Evolutionary conservation across 805 yeast species (phyloP), one percentile per base, ranked within the genome.

Genomic region (Candida broadrunensis): DNA sequence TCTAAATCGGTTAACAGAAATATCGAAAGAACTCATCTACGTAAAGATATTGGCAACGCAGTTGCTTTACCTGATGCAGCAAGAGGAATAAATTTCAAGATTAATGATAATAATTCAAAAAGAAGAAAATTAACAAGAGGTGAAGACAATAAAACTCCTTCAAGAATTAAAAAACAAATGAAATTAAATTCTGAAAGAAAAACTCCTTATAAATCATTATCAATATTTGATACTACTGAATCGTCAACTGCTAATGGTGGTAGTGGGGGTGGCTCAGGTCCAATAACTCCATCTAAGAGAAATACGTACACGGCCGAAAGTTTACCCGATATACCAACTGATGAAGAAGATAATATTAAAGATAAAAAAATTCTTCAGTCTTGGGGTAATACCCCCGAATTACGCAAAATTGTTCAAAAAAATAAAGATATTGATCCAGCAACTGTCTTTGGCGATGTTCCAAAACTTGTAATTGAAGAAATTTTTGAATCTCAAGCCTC

Each of bases 381-480:
- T 19, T 70, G 75, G 75, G 74, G 73, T 0, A 60, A 55, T 33
- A 58, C 72, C 0, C 69, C 72, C 0, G 65, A 65, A 38, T 46
- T 70, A 9, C 54, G 60, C 12, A 46, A 47, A 35, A 46, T 56
- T 11, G 49, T 65, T 24, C 45, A 51, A 36, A 56, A 58, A 35
- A 61, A 59, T 40, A 54, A 51, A 31, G 42, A 46, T 12, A 63
- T 83, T 45, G 83, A 88, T 52, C 90, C 93, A 0, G 79, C 72
- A 45, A 56, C 70, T 15, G 75, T 88, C 1, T 87, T 88, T 63
- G 96, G 95, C 0, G 83, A 85, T 5, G 75, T 85, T 24, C 84
- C 85, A 0, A 81, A 81, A 2, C 63, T 85, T 43, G 36, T 80
- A 38, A 79, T 83, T 65, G 87, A 80, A 39, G 88, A 81, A 46